Base-by-base conservation (phyloP, 805 yeast genomes). In the Crinitomyces ghanaensis region DNA sequence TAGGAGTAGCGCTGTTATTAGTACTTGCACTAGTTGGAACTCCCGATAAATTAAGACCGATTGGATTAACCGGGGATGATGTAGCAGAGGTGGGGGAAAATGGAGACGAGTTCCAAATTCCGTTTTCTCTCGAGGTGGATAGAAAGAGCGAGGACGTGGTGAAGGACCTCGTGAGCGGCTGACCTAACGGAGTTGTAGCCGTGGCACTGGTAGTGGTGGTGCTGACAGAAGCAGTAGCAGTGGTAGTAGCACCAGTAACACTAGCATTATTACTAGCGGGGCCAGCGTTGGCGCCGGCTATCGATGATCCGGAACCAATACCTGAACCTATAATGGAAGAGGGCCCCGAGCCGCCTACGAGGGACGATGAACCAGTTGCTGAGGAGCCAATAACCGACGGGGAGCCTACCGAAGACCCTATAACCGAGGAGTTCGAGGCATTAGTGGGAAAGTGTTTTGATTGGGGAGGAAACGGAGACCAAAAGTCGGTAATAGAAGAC, bases 281-380 rank as follows among this genome's bases (percentile, higher is more conserved):
- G 8, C 29, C 23, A 24, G 28, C 11, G 3, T 25, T 25, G 14
- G 20, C 21, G n/a, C 19, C 9, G n/a, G 11, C 26, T 4, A 14
- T 19, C n/a, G 31, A 28, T 4, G 15, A 7, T 12, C 17, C 28
- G 7, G 17, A 12, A 6, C 28, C 28, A 25, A 11, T 25, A 11
- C 28, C 28, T 13, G 17, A 25, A 6, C 28, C 28, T 6, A 14
- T 14, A 13, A 14, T 17, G 17, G 15, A 6, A 29, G 11, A 12
- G 6, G 8, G 9, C 8, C 32, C 9, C 7, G 11, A 12, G 16
- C 29, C 13, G 37, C 15, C 15, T 29, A 19, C 13, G 34, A 18
- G 8, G 38, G 35, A 24, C 34, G 34, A 30, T 34, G 33, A 28
- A 13, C 11, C 20, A 11, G 30, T 28, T 21, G 24, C 11, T n/a